Conservation (phyloP, 345 rosid species). For the Gossypium mustelinum region DNA sequence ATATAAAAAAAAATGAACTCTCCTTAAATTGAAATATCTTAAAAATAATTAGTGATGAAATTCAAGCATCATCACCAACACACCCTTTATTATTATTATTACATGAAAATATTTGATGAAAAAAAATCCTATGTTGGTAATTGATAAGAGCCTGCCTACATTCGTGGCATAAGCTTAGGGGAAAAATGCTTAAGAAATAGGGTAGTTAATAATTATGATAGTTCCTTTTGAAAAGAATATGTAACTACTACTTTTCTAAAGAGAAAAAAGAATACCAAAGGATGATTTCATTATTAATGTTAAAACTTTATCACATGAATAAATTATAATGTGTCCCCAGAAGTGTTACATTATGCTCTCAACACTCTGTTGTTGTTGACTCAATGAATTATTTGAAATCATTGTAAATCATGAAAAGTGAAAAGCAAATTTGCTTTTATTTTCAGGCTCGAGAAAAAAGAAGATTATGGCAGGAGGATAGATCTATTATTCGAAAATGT, state of each 20-base stretch:
- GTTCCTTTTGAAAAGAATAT: constrained; percentile 2
- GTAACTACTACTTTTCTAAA: not conserved
- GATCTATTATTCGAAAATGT: too few relatives aligned
- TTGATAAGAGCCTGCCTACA: not conserved
- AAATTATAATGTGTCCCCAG: not conserved
- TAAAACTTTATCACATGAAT: not conserved
- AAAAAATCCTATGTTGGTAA: not conserved
- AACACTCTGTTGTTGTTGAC: not conserved
- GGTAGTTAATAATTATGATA: not conserved
- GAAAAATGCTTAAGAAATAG: not conserved
- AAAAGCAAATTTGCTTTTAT: not conserved
- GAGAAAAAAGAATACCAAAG: not conserved
- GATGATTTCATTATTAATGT: not conserved
- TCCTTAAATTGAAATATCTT: not conserved
- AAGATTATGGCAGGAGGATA: not conserved
- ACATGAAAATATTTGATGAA: not conserved
- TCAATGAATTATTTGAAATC: not conserved
- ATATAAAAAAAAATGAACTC: too few relatives aligned
- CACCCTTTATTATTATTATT: not conserved
- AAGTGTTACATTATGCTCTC: not conserved
- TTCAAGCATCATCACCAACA: not conserved
- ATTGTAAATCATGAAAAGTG: not conserved
- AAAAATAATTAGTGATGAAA: not conserved
- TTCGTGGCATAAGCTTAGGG: not conserved
- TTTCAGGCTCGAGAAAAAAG: not conserved